Base-by-base conservation (phyloP, 805 yeast species). In the Candida hispaniensis region DNA sequence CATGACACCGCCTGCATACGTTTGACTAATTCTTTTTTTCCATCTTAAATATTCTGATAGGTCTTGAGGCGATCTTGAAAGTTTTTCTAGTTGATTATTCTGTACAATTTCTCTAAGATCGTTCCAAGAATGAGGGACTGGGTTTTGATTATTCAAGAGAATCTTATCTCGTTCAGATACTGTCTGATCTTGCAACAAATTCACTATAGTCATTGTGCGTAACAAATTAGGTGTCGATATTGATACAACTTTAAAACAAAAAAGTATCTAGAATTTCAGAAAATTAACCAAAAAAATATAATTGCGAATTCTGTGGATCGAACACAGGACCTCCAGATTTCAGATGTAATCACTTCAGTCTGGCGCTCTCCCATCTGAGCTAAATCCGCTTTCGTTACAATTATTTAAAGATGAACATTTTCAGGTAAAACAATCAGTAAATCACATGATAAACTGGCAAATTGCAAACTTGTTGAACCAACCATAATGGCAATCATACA, bases 281-380 rank as follows among this genome's bases (percentile, higher is more conserved):
- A 26, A 26, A 17, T 17, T 10, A 6, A 10, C 9, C 10, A 10
- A 17, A 14, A 14, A 22, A 38, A 27, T 18, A 42, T 19, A 24
- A 26, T 27, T 52, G 58, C 54, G 56, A 52, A 30, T 44, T 48
- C 53, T 72, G 79, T 70, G 79, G 79, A 71, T 73, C 76, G 79
- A 74, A 74, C 79, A 70, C 79, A 72, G 75, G 79, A 73, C 79
- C 79, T 73, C 67, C 78, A 73, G 77, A 71, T 71, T 30, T 17
- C 36, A n/a, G 21, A n/a, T n/a, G n/a, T n/a, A n/a, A n/a, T n/a
- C n/a, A 32, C 39, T 55, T 47, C 52, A 66, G 39, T 56, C 63
- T 18, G 58, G 55, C 41, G 58, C 70, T 51, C 56, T 51, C 56
- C 56, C 56, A 51, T 51, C 55, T 51, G 56, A 51, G 56, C 56